phyloP scores from a whole-genome alignment of 345 rosid species.

The Brassica nigra region DNA sequence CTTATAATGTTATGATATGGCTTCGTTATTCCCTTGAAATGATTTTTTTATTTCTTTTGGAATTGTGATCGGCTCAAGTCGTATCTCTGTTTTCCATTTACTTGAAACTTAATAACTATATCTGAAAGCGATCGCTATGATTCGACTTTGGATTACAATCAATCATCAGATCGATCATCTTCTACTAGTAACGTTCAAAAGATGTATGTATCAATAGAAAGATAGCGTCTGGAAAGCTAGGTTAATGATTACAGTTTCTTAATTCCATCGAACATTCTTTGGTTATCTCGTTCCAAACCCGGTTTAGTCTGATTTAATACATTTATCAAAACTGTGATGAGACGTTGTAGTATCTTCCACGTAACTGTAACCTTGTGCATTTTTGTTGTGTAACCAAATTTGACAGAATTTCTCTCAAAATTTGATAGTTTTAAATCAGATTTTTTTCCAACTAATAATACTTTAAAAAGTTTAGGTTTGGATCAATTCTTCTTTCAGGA shows the following conservation, averaged over 20 bases:
- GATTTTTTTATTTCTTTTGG: neutral
- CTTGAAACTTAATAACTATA: neutral
- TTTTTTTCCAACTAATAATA: neutral
- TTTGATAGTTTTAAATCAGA: neutral
- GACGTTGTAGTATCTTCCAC: neutral
- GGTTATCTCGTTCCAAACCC: conserved; percentile 4
- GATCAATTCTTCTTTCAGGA: neutral
- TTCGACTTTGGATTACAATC: neutral
- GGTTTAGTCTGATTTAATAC: conserved; percentile 12
- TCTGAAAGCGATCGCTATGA: neutral
- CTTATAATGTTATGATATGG: neutral
- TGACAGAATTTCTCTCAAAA: neutral
- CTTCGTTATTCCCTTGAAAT: neutral
- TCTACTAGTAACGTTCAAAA: neutral
- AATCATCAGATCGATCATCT: neutral
- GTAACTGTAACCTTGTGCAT: conserved; percentile 4
- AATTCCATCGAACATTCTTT: conserved; percentile 3
- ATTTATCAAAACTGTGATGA: neutral
- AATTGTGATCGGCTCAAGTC: neutral
- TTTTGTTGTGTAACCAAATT: neutral
- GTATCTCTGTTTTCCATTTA: neutral
- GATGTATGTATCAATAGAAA: neutral
- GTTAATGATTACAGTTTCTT: conserved; percentile 4
- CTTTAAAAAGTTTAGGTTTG: neutral
- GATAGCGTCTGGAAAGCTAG: neutral